A percentile compares a stretch with the other conserved stretches of the same genome.
Conservation (phyloP, 805 yeast genomes). For the Yarrowia alimentaria region DNA sequence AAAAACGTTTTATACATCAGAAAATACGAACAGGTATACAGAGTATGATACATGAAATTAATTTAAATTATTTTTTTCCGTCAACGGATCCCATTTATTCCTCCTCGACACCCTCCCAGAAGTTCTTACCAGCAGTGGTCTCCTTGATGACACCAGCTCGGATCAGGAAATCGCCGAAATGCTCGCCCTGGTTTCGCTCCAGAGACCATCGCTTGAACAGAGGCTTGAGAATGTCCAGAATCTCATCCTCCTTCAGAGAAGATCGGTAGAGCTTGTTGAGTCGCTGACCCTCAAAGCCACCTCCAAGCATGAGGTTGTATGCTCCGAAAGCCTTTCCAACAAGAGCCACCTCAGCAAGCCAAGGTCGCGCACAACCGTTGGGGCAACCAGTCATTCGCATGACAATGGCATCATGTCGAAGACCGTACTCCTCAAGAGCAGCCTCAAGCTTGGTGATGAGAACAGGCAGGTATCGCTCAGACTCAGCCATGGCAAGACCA, state of each 20-base stretch:
- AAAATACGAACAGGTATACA: too few relatives aligned
- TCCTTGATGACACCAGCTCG: conserved; percentile 86
- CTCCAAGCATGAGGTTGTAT: conserved; percentile 91
- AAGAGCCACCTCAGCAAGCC: conserved; percentile 94
- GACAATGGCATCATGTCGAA: conserved; percentile 89
- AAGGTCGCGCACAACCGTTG: conserved; percentile 97
- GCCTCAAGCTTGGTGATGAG: conserved; percentile 77
- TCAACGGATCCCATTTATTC: conserved; percentile 40
- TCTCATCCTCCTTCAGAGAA: conserved; percentile 87
- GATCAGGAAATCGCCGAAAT: conserved; percentile 89
- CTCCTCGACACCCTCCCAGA: conserved; percentile 92
- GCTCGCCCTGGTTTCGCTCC: conserved; percentile 89
- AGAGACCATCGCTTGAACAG: conserved; percentile 91
- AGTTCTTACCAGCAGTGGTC: conserved; percentile 84
- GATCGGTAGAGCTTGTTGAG: conserved; percentile 84
- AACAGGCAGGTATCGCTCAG: conserved; percentile 86
- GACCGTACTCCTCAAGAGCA: conserved; percentile 86
- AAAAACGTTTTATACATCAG: too few relatives aligned
- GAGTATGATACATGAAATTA: conserved; percentile 7
- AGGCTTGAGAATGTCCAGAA: conserved; percentile 71
- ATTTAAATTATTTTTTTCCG: not conserved
- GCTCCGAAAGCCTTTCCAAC: conserved; percentile 95
- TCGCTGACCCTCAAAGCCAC: conserved; percentile 92
- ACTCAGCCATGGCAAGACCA: conserved; percentile 98
- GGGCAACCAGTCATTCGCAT: conserved; percentile 99